phyloP scores from a whole-genome alignment of 371 early-diverging fungal species.

The Cokeromyces recurvatus region DNA sequence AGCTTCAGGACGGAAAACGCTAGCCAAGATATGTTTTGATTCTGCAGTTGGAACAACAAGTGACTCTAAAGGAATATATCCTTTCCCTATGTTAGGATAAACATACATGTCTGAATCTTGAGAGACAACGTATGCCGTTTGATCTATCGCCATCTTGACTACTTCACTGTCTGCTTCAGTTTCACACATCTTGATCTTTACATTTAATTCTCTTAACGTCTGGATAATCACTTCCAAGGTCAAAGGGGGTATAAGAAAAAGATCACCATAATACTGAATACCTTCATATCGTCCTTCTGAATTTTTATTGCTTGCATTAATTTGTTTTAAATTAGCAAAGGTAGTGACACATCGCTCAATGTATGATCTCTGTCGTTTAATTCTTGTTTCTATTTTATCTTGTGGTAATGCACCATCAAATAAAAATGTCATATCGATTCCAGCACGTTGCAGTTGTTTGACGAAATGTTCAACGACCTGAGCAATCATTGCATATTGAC shows the following conservation, averaged over 20 bases:
- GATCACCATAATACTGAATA: conserved; percentile 24
- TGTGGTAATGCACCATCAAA: conserved; percentile 56
- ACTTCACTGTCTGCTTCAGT: conserved; percentile 56
- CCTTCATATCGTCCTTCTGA: conserved; percentile 4
- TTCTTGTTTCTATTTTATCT: conserved; percentile 48
- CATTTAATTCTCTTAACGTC: conserved; percentile 28
- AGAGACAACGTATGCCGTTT: conserved; percentile 47
- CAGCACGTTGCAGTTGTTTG: conserved; percentile 22
- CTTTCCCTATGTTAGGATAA: conserved; percentile 44
- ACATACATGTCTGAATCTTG: conserved; percentile 60
- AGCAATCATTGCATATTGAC: conserved; percentile 14
- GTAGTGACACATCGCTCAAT: conserved; percentile 27
- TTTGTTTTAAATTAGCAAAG: conserved; percentile 17
- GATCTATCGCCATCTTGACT: conserved; percentile 32
- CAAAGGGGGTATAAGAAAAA: conserved; percentile 53
- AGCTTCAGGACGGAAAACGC: conserved; percentile 37
- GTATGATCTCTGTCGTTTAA: conserved; percentile 46
- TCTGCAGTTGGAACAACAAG: conserved; percentile 23
- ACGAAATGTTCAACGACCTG: not conserved
- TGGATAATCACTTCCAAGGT: conserved; percentile 49
- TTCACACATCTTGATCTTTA: conserved; percentile 32
- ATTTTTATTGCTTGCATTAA: conserved; percentile 18
- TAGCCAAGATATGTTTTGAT: conserved; percentile 19
- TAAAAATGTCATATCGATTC: conserved; percentile 38
- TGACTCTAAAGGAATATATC: conserved; percentile 51